Percentiles rank a stretch among this genome's conserved stretches.
Evolutionary conservation across 1,139 yeast species (phyloP).

Genomic region (Yamadazyma taylorii): DNA sequence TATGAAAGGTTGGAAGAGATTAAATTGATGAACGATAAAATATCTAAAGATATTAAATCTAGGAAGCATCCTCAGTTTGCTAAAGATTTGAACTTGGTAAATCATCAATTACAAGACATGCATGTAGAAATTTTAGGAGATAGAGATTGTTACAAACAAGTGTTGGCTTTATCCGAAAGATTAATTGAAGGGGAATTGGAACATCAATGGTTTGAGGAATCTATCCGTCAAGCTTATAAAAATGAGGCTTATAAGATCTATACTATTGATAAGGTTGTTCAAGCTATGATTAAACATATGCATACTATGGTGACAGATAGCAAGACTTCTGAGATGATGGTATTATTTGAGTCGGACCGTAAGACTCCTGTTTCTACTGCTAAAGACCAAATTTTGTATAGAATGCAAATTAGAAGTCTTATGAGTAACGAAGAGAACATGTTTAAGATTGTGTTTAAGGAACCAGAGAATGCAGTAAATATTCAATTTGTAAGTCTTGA

Average conservation of each 20-base stretch:
- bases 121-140: constrained; percentile 72
- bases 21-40: constrained; percentile 64
- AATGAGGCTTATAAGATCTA: constrained; percentile 90
- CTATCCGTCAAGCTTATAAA: constrained; percentile 91
- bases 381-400: constrained; percentile 84
- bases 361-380: constrained; percentile 63
- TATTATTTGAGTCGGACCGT: constrained; percentile 81
- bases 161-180: constrained; percentile 68
- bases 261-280: constrained; percentile 91
- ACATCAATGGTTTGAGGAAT: constrained; percentile 94
- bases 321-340: constrained; percentile 79
- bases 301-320: constrained; percentile 76
- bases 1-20: constrained; percentile 80
- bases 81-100: constrained; percentile 76
- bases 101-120: constrained; percentile 78
- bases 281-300: constrained; percentile 85
- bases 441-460: constrained; percentile 81
- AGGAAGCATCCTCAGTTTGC: constrained; percentile 82
- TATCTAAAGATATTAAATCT: constrained; percentile 66
- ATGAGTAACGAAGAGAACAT: constrained; percentile 86
- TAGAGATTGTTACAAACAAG: constrained; percentile 73
- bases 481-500: constrained; percentile 86
- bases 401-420: constrained; percentile 81
- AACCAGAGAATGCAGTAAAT: constrained; percentile 50
- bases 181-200: constrained; percentile 90